These are phyloP conservation scores for Chlorella ohadii DNA, from an alignment of 139 green algal genomes.

Conservation along the genomic window DNA sequence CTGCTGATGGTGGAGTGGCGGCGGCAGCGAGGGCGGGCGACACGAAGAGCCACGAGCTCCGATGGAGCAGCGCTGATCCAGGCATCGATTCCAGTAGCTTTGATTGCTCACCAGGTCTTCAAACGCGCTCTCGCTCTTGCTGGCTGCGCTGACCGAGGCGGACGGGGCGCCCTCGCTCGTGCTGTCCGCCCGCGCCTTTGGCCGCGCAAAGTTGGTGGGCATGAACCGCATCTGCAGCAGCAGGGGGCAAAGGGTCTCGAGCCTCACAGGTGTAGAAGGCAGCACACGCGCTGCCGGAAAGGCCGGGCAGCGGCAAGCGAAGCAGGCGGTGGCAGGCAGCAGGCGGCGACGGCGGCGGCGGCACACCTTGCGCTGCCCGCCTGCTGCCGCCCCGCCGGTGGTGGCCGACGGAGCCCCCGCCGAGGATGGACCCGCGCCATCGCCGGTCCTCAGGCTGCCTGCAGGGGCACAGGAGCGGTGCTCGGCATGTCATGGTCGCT, in stretches of 20 bases:
- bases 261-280: not conserved
- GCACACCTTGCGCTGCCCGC: constrained; percentile 23
- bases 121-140: constrained; percentile 51
- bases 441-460: constrained; percentile 2
- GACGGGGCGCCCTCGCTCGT: not conserved
- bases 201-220: constrained; percentile 38
- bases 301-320: not conserved
- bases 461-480: not conserved
- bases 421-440: constrained; percentile 14
- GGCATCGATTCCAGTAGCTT: too few species aligned
- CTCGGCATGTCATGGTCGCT: too few species aligned
- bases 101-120: constrained; percentile 49
- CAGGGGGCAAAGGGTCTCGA: not conserved
- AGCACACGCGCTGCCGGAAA: not conserved
- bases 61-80: too few species aligned
- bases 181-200: constrained; percentile 24
- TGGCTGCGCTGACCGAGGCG: constrained; percentile 15
- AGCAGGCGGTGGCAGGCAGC: not conserved
- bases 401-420: not conserved
- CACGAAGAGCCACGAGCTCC: too few species aligned
- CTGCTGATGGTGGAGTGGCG: too few species aligned
- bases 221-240: constrained; percentile 34
- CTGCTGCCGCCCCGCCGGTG: not conserved
- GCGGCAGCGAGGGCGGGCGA: too few species aligned
- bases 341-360: not conserved